These are phyloP conservation scores for Platanthera guangdongensis DNA, from an alignment of 106 monocot species.

Conservation along the genomic window DNA sequence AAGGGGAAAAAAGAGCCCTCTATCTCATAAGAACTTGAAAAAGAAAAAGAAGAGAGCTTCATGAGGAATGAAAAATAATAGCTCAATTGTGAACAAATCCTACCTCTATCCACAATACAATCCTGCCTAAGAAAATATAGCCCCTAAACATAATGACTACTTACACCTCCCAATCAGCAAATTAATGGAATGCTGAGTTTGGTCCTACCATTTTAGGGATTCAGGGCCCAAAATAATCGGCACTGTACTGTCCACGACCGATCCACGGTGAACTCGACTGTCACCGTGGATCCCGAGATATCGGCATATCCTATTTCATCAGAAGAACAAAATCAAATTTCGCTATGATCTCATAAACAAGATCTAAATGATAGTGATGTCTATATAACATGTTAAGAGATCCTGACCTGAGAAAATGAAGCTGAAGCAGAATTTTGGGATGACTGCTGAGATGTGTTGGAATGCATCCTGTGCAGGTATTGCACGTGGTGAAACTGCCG, in stretches of 20 bases:
- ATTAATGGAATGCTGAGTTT: not conserved
- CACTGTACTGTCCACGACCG: not conserved
- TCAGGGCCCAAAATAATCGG: not conserved
- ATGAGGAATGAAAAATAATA: no score
- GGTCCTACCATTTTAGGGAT: not conserved
- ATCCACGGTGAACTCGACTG: not conserved
- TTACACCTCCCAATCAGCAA: not conserved
- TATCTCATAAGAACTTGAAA: no score
- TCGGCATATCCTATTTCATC: not conserved
- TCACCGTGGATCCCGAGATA: not conserved
- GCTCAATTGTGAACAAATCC: no score
- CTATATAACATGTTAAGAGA: not conserved
- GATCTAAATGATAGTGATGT: no score
- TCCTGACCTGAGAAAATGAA: constrained; percentile 29
- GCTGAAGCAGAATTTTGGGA: constrained; percentile 21
- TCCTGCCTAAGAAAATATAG: no score
- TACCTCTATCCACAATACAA: no score
- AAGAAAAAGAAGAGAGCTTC: no score
- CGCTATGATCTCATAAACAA: not conserved
- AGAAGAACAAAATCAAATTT: not conserved
- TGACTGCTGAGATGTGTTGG: constrained; percentile 18
- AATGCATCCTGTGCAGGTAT: constrained; percentile 34
- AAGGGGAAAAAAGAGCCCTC: no score
- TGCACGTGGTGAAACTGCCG: constrained; percentile 58
- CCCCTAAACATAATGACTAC: not conserved